Conservation (phyloP, 768 basidiomycete genomes). For the Podaxis rugospora region DNA sequence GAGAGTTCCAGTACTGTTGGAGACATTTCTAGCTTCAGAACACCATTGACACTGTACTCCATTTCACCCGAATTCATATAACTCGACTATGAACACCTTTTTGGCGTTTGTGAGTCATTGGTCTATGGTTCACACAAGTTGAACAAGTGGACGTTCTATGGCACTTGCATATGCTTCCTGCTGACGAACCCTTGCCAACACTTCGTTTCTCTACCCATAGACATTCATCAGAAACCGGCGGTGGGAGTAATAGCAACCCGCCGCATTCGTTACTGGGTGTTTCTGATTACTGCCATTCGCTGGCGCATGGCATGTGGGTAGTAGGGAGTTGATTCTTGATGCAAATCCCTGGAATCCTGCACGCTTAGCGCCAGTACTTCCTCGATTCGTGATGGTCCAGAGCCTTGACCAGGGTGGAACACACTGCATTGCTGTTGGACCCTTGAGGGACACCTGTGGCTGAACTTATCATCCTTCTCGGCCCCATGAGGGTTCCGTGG, state of each 20-base stretch:
- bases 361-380: background rate
- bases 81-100: background rate
- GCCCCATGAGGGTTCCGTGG: background rate
- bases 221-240: slow-evolving; percentile 7
- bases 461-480: background rate
- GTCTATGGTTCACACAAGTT: background rate
- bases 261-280: background rate
- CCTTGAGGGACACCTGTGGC: background rate
- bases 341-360: background rate
- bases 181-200: background rate
- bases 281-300: background rate
- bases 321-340: background rate
- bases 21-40: background rate
- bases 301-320: background rate
- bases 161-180: background rate
- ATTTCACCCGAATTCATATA: background rate
- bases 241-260: background rate
- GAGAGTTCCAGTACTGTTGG: background rate
- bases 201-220: background rate
- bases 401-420: background rate
- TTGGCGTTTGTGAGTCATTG: background rate
- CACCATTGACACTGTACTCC: background rate
- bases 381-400: background rate
- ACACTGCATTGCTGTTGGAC: background rate
- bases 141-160: background rate